Conservation (phyloP, 1,284 basidiomycete species). For the Clitocybe nebularis region DNA sequence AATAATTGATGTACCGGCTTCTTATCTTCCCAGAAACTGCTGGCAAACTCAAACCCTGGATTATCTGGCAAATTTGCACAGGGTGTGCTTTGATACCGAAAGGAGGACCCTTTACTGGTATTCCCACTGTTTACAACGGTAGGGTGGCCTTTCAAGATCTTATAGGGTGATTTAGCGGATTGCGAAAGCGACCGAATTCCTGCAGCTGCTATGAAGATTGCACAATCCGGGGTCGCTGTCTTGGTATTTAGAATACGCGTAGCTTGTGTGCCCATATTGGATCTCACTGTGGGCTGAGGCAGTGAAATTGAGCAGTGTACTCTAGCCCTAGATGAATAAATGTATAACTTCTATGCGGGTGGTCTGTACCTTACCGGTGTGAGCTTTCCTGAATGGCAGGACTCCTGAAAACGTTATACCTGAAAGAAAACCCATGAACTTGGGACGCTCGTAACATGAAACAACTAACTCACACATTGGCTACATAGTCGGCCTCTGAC, state of each 20-base stretch:
- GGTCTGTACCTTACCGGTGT: slow-evolving; percentile 43
- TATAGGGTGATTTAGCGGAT: slow-evolving; percentile 41
- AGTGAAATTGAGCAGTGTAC: slow-evolving; percentile 47
- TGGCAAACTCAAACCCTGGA: slow-evolving; percentile 48
- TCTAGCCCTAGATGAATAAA: no score
- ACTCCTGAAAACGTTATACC: slow-evolving; percentile 47
- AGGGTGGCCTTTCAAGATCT: slow-evolving; percentile 38
- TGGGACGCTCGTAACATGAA: background rate
- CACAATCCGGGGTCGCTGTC: slow-evolving; percentile 44
- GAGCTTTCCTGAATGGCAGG: slow-evolving; percentile 38
- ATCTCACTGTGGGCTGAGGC: slow-evolving; percentile 37
- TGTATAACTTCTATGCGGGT: no score
- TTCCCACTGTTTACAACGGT: slow-evolving; percentile 31
- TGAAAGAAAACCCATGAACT: slow-evolving; percentile 16
- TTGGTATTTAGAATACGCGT: slow-evolving; percentile 40
- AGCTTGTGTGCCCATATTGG: slow-evolving; percentile 25
- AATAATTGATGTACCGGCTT: slow-evolving; percentile 45
- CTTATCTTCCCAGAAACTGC: slow-evolving; percentile 58
- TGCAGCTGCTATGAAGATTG: slow-evolving; percentile 40
- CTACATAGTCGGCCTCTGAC: slow-evolving; percentile 54
- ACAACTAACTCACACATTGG: slow-evolving; percentile 49
- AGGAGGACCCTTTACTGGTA: slow-evolving; percentile 38
- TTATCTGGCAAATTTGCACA: slow-evolving; percentile 40
- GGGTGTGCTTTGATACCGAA: slow-evolving; percentile 51
- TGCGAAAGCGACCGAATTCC: slow-evolving; percentile 36